A percentile compares a stretch with the other conserved stretches of the same genome.
Evolutionary conservation across 805 yeast genomes (phyloP).

Genomic region (Sugiyamaella valdiviana): DNA sequence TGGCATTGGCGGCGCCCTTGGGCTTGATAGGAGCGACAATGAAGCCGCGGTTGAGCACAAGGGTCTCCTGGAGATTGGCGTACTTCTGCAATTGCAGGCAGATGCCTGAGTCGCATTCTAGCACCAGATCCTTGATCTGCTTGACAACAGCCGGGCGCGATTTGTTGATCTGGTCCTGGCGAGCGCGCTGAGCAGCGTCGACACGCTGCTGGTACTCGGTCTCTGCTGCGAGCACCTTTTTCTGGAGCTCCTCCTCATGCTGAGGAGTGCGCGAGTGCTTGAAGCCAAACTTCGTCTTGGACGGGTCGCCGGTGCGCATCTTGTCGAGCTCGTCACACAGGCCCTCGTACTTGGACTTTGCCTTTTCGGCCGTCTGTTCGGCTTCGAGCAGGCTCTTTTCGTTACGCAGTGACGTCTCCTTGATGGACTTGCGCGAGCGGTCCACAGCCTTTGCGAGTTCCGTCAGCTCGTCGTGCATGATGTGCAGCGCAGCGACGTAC

Average conservation of each 20-base stretch:
- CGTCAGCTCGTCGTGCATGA: slow-evolving; percentile 77
- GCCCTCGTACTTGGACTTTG: slow-evolving; percentile 68
- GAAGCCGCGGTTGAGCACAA: slow-evolving; percentile 78
- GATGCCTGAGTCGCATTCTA: slow-evolving; percentile 87
- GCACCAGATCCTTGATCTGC: slow-evolving; percentile 65
- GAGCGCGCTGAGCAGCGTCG: slow-evolving; percentile 59
- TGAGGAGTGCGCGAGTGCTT: slow-evolving; percentile 74
- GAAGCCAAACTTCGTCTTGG: slow-evolving; percentile 72
- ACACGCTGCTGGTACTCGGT: slow-evolving; percentile 78
- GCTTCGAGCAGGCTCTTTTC: slow-evolving; percentile 85
- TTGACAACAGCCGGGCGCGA: slow-evolving; percentile 74
- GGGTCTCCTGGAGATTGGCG: slow-evolving; percentile 79
- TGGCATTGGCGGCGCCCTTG: slow-evolving; percentile 37
- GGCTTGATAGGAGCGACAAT: slow-evolving; percentile 64
- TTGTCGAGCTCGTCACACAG: slow-evolving; percentile 84
- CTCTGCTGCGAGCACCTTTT: slow-evolving; percentile 80
- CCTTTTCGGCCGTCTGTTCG: slow-evolving; percentile 79
- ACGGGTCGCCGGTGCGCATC: slow-evolving; percentile 72
- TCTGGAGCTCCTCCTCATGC: slow-evolving; percentile 79
- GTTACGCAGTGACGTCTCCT: slow-evolving; percentile 73
- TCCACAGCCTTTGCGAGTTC: slow-evolving; percentile 66
- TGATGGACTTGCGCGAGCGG: slow-evolving; percentile 64
- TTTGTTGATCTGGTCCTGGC: slow-evolving; percentile 62
- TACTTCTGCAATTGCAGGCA: slow-evolving; percentile 83
- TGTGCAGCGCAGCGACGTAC: slow-evolving; percentile 70